Evolutionary conservation across 768 basidiomycete species (phyloP).

Genomic region (Rhodotorula paludigena): DNA sequence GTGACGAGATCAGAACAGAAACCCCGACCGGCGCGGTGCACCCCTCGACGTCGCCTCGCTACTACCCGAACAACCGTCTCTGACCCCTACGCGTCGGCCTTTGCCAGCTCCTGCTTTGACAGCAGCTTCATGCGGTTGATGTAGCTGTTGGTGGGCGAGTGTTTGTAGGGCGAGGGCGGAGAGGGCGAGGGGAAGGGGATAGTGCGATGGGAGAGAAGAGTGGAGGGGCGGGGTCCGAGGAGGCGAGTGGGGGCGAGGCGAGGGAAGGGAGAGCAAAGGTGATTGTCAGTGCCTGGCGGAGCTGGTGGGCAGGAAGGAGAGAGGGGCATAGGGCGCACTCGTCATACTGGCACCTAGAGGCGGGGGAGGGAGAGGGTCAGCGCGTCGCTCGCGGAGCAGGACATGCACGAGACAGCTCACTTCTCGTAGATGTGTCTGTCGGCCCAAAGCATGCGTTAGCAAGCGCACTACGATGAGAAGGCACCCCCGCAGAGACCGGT

Average conservation of each 20-base stretch:
- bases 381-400: neutral
- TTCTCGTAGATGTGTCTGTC: slow-evolving; percentile 43
- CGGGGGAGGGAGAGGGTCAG: neutral
- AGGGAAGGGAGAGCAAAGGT: neutral
- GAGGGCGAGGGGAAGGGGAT: neutral
- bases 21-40: too few relatives aligned
- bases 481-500: too few relatives aligned
- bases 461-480: neutral
- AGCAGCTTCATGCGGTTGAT: slow-evolving; percentile 40
- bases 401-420: slow-evolving; percentile 12
- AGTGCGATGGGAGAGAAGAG: neutral
- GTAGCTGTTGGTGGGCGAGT: slow-evolving; percentile 18
- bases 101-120: slow-evolving; percentile 17
- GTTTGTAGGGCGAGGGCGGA: neutral
- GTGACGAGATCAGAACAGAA: too few relatives aligned
- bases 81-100: slow-evolving; percentile 13
- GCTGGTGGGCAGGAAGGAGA: too few relatives aligned
- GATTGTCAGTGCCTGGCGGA: too few relatives aligned
- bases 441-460: neutral
- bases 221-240: neutral
- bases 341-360: slow-evolving; percentile 43
- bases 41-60: too few relatives aligned
- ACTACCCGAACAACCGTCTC: too few relatives aligned
- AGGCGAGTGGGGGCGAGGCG: neutral
- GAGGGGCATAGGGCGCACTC: slow-evolving; percentile 29